A percentile compares a stretch with the other conserved stretches of the same genome.
Evolutionary conservation across 2,329 filamentous ascomycete species (phyloP).

Genomic region (Teratosphaeria pseudoeucalypti): DNA sequence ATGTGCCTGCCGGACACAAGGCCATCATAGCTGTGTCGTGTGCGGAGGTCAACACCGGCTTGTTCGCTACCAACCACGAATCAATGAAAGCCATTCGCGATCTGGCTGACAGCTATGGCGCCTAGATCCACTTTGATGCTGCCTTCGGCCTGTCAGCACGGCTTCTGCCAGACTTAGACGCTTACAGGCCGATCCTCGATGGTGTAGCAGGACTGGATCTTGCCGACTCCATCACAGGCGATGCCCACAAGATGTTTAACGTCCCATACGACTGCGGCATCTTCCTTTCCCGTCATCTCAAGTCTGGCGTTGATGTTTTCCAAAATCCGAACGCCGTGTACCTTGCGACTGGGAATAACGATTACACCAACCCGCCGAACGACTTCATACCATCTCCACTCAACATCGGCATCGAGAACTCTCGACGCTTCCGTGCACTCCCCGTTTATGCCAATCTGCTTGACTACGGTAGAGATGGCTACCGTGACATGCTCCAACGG

Average conservation of each 20-base stretch:
- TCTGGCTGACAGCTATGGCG: constrained; percentile 60
- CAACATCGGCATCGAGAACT: constrained; percentile 85
- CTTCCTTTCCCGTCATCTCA: constrained; percentile 62
- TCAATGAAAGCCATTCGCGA: constrained; percentile 55
- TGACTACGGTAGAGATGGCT: constrained; percentile 61
- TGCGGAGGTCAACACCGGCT: constrained; percentile 83
- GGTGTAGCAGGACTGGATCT: constrained; percentile 59
- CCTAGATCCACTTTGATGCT: constrained; percentile 87
- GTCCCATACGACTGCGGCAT: constrained; percentile 91
- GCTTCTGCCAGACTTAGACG: constrained; percentile 44
- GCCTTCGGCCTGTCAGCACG: constrained; percentile 81
- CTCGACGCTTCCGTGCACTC: constrained; percentile 79
- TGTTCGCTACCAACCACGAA: constrained; percentile 55
- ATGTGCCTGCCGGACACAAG: constrained; percentile 32
- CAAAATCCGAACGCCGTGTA: constrained; percentile 81
- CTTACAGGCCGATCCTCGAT: constrained; percentile 47
- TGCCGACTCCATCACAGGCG: constrained; percentile 76
- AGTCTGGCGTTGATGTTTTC: constrained; percentile 55
- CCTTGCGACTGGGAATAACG: constrained; percentile 39
- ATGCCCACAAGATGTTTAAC: constrained; percentile 87
- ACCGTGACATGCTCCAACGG: constrained; percentile 57
- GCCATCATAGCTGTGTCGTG: constrained; percentile 73
- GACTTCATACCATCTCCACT: constrained; percentile 62
- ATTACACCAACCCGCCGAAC: constrained; percentile 4
- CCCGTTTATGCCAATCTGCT: constrained; percentile 74